Conservation (phyloP, 129 eudicot genomes). For the Saussurea involucrata region DNA sequence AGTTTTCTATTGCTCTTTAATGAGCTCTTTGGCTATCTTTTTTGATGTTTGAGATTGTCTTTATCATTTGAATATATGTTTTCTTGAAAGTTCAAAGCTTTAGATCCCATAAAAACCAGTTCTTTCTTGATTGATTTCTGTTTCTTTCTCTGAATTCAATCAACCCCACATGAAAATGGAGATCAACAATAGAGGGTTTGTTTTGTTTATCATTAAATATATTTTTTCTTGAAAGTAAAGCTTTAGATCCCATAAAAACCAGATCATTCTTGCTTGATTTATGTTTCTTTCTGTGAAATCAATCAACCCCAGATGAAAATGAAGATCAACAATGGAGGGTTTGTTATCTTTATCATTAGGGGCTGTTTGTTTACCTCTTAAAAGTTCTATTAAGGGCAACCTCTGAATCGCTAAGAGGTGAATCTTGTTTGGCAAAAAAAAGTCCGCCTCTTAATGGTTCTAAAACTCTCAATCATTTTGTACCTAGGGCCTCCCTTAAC, state of each 20-base stretch:
- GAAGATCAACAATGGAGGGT: background rate
- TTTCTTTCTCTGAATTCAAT: background rate
- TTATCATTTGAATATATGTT: slow-evolving; percentile 13
- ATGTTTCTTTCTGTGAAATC: background rate
- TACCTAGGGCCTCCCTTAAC: no score
- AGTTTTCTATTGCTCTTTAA: slow-evolving; percentile 23
- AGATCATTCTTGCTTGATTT: background rate
- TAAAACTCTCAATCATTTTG: no score
- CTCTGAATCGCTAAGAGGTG: no score
- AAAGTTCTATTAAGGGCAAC: no score
- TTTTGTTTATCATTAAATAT: slow-evolving; percentile 9
- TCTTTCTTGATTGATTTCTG: background rate
- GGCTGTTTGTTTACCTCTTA: no score
- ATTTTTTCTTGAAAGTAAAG: background rate
- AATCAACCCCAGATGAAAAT: background rate
- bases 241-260: background rate
- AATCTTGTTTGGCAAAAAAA: no score
- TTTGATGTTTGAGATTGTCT: slow-evolving; percentile 32
- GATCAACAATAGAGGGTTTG: background rate
- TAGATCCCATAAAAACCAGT: background rate
- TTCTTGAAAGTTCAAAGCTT: background rate
- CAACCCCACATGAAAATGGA: background rate
- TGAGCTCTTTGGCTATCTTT: slow-evolving; percentile 12
- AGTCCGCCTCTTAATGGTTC: no score
- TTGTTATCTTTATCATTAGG: slow-evolving; percentile 9